These are phyloP conservation scores for Ganoderma meredithae DNA, from an alignment of 1,284 basidiomycete genomes.

Conservation along the genomic window DNA sequence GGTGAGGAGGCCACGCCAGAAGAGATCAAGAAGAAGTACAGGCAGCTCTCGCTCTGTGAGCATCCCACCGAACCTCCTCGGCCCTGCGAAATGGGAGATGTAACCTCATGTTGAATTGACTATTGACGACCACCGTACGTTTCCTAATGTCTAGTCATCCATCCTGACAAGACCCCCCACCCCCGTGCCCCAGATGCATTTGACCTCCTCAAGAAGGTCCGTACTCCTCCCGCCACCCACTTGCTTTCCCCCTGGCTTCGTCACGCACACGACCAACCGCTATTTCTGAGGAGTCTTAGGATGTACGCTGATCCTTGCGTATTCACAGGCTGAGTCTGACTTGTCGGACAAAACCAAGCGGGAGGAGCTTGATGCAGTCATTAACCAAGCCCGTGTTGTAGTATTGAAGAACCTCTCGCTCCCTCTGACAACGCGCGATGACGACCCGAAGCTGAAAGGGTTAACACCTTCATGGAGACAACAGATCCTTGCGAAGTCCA, in stretches of 20 bases:
- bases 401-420: conserved; percentile 68
- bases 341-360: conserved; percentile 77
- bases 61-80: conserved; percentile 30
- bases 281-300: not conserved
- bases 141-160: conserved; percentile 70
- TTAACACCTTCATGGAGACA: conserved; percentile 69
- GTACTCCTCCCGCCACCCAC: conserved; percentile 21
- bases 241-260: not conserved
- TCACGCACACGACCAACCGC: conserved; percentile 11
- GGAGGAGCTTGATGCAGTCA: conserved; percentile 79
- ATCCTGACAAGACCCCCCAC: conserved; percentile 86
- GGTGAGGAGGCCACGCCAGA: conserved; percentile 68
- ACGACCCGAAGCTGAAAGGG: conserved; percentile 61
- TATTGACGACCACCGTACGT: conserved; percentile 47
- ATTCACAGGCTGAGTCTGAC: conserved; percentile 77
- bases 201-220: conserved; percentile 83
- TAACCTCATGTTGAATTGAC: conserved; percentile 17
- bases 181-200: conserved; percentile 83
- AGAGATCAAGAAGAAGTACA: conserved; percentile 82
- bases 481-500: conserved; percentile 71
- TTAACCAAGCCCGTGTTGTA: conserved; percentile 70
- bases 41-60: conserved; percentile 83
- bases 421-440: conserved; percentile 60
- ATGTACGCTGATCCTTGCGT: conserved; percentile 10
- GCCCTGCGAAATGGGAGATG: conserved; percentile 9